These are phyloP conservation scores for Acacia crassicarpa DNA, from an alignment of 306 rosid species.

Conservation along the genomic window DNA sequence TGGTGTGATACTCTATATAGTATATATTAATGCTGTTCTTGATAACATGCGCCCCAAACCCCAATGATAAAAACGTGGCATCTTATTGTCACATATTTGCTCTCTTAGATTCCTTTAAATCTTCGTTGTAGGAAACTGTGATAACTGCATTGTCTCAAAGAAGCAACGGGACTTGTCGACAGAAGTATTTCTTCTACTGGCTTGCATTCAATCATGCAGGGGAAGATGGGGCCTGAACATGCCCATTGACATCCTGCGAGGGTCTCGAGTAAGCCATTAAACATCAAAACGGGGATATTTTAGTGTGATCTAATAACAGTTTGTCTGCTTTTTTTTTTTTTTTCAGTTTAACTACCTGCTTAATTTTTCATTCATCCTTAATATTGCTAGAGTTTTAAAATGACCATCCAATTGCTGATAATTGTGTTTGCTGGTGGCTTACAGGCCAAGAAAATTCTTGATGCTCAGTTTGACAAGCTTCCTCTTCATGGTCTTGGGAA, in stretches of 20 bases:
- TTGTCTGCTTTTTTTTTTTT: not conserved
- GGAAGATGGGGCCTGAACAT: slow-evolving; percentile 81
- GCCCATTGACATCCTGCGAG: slow-evolving; percentile 84
- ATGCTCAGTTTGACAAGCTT: slow-evolving; percentile 73
- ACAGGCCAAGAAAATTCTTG: slow-evolving; percentile 71
- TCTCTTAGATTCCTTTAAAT: slow-evolving; percentile 22
- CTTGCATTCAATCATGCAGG: slow-evolving; percentile 74
- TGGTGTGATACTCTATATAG: not conserved
- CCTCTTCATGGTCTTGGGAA: slow-evolving; percentile 95
- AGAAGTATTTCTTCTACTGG: slow-evolving; percentile 89
- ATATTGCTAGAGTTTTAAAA: slow-evolving; percentile 20
- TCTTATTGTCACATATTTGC: not conserved
- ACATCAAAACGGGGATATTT: slow-evolving; percentile 17
- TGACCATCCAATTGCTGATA: slow-evolving; percentile 32
- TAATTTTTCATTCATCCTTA: slow-evolving; percentile 5
- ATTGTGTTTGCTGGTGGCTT: slow-evolving; percentile 40
- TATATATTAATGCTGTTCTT: not conserved
- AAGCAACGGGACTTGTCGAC: slow-evolving; percentile 75
- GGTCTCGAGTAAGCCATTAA: slow-evolving; percentile 77
- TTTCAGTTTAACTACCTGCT: not conserved
- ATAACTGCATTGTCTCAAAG: slow-evolving; percentile 68
- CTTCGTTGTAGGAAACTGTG: slow-evolving; percentile 72
- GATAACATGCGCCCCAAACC: not conserved
- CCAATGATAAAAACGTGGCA: not conserved
- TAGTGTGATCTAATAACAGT: not conserved